Percentiles rank a stretch among this genome's conserved stretches.
phyloP scores from a whole-genome alignment of 192 early-diverging fungal species.

The Coemansia guatemalensis region DNA sequence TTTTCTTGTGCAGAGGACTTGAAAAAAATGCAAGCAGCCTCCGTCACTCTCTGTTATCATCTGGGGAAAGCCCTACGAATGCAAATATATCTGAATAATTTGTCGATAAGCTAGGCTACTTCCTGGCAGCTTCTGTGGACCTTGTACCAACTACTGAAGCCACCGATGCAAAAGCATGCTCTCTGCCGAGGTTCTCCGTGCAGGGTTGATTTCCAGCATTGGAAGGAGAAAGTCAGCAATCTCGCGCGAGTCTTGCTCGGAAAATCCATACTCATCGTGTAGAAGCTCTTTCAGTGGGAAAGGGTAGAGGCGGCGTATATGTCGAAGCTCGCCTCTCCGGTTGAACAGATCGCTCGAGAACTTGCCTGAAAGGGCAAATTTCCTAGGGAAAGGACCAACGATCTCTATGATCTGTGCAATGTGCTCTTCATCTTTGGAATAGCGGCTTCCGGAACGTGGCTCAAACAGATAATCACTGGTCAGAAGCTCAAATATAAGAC shows the following conservation, averaged over 20 bases:
- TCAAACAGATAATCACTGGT: conserved; percentile 96
- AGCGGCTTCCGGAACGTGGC: conserved; percentile 78
- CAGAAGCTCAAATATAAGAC: conserved; percentile 91
- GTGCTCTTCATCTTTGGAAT: conserved; percentile 95
- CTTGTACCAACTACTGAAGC: conserved; percentile 31
- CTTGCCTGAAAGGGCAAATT: conserved; percentile 79
- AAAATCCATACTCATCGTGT: conserved; percentile 85
- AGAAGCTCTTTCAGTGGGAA: conserved; percentile 84
- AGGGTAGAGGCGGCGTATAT: conserved; percentile 82
- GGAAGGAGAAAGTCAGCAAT: conserved; percentile 81
- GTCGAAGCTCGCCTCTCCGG: conserved; percentile 80
- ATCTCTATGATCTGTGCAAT: conserved; percentile 96
- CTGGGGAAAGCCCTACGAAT: not conserved
- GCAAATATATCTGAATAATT: not conserved
- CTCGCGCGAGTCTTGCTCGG: conserved; percentile 64
- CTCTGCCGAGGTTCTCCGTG: conserved; percentile 57
- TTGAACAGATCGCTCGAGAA: conserved; percentile 88
- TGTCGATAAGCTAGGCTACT: not conserved
- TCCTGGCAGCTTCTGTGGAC: not conserved
- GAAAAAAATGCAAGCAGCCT: not conserved
- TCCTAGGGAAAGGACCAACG: conserved; percentile 79
- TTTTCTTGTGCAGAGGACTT: not conserved
- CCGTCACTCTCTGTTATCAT: not conserved
- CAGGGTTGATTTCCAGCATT: conserved; percentile 70
- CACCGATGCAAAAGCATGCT: conserved; percentile 61